phyloP scores from a whole-genome alignment of 2,329 filamentous ascomycete species.

The Aspergillus sergii region DNA sequence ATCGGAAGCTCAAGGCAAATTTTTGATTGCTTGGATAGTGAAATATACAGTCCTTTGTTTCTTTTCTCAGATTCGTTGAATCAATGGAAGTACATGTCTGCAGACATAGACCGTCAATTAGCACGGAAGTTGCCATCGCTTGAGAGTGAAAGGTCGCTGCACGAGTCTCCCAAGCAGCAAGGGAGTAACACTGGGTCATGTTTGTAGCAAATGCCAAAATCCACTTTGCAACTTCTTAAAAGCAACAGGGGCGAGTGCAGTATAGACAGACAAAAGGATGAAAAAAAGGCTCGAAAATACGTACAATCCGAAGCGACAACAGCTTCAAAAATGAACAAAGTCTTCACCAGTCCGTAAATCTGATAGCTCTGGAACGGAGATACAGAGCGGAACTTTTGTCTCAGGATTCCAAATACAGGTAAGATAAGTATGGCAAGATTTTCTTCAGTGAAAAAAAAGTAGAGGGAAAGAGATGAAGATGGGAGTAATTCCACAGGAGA shows the following conservation, averaged over 20 bases:
- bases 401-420: slow-evolving; percentile 32
- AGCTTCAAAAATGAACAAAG: slow-evolving; percentile 28
- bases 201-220: slow-evolving; percentile 11
- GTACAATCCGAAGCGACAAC: slow-evolving; percentile 42
- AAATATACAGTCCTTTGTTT: slow-evolving; percentile 42
- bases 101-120: slow-evolving; percentile 41
- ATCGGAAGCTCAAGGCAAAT: slow-evolving; percentile 32
- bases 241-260: slow-evolving; percentile 12
- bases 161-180: slow-evolving; percentile 6
- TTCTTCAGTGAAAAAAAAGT: slow-evolving; percentile 13
- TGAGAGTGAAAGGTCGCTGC: slow-evolving; percentile 7
- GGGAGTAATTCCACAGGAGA: slow-evolving; percentile 27
- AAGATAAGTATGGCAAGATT: slow-evolving; percentile 21
- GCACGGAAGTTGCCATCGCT: slow-evolving; percentile 32
- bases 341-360: slow-evolving; percentile 21
- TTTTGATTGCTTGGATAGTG: slow-evolving; percentile 36
- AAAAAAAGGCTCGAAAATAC: slow-evolving; percentile 38
- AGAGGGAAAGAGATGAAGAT: slow-evolving; percentile 18
- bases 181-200: slow-evolving; percentile 13
- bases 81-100: slow-evolving; percentile 50
- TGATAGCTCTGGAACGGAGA: slow-evolving; percentile 21
- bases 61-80: slow-evolving; percentile 31
- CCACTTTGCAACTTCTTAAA: slow-evolving; percentile 17
- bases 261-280: slow-evolving; percentile 14
- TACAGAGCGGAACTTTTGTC: slow-evolving; percentile 23